phyloP scores from a whole-genome alignment of 139 green algal species.

The Picochlorum sp. region DNA sequence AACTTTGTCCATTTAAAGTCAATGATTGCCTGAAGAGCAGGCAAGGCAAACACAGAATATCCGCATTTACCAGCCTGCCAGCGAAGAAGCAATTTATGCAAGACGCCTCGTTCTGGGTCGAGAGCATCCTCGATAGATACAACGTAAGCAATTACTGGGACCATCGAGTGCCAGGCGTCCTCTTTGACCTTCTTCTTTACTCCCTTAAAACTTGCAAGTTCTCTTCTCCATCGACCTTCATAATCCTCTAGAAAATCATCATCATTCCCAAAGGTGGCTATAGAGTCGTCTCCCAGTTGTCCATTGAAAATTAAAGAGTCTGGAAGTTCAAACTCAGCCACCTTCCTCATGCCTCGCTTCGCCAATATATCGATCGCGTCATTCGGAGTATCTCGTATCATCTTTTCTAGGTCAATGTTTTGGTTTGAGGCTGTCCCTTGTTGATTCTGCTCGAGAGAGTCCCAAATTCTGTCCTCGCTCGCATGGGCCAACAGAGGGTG shows the following conservation, averaged over 20 bases:
- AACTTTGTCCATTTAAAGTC: conserved; percentile 38
- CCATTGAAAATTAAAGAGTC: too few species aligned
- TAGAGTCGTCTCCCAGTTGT: background rate
- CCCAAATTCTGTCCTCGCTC: too few species aligned
- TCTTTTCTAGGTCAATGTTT: background rate
- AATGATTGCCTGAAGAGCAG: conserved; percentile 14
- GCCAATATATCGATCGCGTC: background rate
- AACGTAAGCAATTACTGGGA: conserved; percentile 43
- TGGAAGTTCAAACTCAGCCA: too few species aligned
- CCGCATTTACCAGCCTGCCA: conserved; percentile 25
- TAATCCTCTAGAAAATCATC: conserved; percentile 14
- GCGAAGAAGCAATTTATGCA: conserved; percentile 37
- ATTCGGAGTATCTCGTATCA: background rate
- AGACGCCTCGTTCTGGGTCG: conserved; percentile 27
- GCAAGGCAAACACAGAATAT: conserved; percentile 16
- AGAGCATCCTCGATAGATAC: conserved; percentile 39
- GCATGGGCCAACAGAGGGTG: too few species aligned
- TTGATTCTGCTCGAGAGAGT: too few species aligned
- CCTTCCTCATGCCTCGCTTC: background rate
- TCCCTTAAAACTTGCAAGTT: too few species aligned
- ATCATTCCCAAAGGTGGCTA: conserved; percentile 19
- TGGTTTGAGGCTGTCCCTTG: background rate
- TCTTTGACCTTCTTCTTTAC: background rate
- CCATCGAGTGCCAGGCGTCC: conserved; percentile 4
- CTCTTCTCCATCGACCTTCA: conserved; percentile 8